phyloP scores from a whole-genome alignment of 192 early-diverging fungal genomes.

The Chytriomyces hyalinus region DNA sequence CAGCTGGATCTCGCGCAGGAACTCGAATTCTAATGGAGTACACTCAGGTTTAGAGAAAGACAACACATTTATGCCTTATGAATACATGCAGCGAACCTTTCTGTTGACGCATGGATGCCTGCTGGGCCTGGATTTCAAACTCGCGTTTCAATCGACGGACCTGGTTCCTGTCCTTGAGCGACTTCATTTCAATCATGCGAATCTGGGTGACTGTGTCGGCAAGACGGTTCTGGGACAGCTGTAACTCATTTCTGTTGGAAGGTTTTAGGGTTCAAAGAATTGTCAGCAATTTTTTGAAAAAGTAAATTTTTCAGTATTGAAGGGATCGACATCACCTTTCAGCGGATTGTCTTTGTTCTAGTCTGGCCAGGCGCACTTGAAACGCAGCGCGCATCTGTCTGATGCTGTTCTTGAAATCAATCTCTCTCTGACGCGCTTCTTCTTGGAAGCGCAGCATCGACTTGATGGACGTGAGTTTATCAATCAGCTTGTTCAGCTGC shows the following conservation, averaged over 20 bases:
- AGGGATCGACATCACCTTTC: constrained; percentile 8
- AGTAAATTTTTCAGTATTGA: background rate
- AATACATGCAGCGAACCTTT: background rate
- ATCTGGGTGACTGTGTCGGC: constrained; percentile 14
- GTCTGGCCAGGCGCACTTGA: constrained; percentile 10
- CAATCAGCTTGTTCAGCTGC: constrained; percentile 21
- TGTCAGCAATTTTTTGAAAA: background rate
- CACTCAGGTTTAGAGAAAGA: no score
- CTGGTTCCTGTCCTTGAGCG: constrained; percentile 10
- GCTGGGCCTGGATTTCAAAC: constrained; percentile 19
- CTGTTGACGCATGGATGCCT: constrained; percentile 20
- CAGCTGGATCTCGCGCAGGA: constrained; percentile 21
- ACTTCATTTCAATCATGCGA: constrained; percentile 7
- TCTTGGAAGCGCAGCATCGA: constrained; percentile 20
- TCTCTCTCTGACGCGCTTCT: constrained; percentile 6
- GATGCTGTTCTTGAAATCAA: constrained; percentile 13
- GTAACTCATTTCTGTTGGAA: constrained; percentile 12
- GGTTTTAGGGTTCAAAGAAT: background rate
- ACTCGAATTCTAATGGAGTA: constrained; percentile 19
- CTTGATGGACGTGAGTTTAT: constrained; percentile 22
- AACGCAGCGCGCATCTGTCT: constrained; percentile 20
- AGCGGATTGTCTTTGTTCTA: constrained; percentile 13
- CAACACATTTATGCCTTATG: background rate
- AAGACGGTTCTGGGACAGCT: constrained; percentile 17
- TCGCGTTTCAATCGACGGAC: constrained; percentile 20